Percentiles rank a stretch among this genome's conserved stretches.
phyloP scores from a whole-genome alignment of 768 basidiomycete species.

The Symmetrospora coprosmae region DNA sequence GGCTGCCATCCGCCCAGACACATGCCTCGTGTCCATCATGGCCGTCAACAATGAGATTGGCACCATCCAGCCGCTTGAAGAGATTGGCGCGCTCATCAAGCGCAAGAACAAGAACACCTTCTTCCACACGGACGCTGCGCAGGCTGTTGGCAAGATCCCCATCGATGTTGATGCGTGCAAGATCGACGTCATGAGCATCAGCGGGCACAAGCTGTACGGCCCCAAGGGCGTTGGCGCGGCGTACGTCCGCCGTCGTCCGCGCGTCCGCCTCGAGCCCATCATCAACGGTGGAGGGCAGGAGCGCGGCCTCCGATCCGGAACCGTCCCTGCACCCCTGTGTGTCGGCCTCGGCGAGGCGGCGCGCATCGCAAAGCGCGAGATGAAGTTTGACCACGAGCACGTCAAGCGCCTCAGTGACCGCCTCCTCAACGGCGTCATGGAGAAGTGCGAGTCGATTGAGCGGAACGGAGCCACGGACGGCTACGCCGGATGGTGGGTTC shows the following conservation, averaged over 20 bases:
- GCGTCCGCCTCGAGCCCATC: constrained; percentile 87
- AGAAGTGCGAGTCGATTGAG: constrained; percentile 73
- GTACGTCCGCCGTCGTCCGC: constrained; percentile 79
- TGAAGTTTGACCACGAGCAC: constrained; percentile 62
- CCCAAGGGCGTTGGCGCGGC: constrained; percentile 92
- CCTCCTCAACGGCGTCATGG: constrained; percentile 63
- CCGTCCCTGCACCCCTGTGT: constrained; percentile 67
- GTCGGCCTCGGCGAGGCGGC: constrained; percentile 93
- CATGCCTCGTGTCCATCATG: constrained; percentile 87
- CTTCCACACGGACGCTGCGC: constrained; percentile 95
- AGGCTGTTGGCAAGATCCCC: constrained; percentile 68
- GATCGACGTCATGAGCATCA: constrained; percentile 87
- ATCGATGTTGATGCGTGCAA: constrained; percentile 90
- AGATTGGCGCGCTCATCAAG: constrained; percentile 73
- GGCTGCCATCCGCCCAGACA: constrained; percentile 71
- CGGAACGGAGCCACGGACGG: constrained; percentile 84
- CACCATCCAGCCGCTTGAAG: constrained; percentile 89
- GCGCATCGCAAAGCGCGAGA: constrained; percentile 76
- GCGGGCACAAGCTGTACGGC: constrained; percentile 94
- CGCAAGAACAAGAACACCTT: constrained; percentile 80
- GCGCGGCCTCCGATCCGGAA: constrained; percentile 86
- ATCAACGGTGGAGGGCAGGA: constrained; percentile 94
- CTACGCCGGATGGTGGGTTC: constrained; percentile 62
- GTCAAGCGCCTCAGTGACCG: constrained; percentile 63
- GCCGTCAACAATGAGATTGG: constrained; percentile 98